Evolutionary conservation across 352 stramenopile species (phyloP).

Genomic region (Globisporangium perplexum): DNA sequence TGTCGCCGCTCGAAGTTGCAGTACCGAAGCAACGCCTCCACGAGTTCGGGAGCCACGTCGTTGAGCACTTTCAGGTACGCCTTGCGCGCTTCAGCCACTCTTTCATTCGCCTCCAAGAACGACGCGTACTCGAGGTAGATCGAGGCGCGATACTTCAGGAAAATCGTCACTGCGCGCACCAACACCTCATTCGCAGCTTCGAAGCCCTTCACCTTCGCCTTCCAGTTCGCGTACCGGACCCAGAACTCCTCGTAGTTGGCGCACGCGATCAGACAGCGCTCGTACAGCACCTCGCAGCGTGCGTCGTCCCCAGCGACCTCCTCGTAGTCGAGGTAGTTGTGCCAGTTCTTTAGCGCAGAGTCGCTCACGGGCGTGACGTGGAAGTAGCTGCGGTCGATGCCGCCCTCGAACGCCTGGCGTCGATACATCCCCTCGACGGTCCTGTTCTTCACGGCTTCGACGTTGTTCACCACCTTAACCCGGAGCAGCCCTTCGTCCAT

Average conservation of each 20-base stretch:
- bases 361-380: constrained; percentile 70
- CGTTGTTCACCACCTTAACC: constrained; percentile 77
- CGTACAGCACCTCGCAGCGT: constrained; percentile 65
- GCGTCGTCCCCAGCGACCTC: constrained; percentile 39
- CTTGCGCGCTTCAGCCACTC: constrained; percentile 40
- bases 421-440: constrained; percentile 54
- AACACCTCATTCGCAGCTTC: constrained; percentile 60
- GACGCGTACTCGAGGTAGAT: constrained; percentile 72
- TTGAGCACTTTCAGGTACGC: constrained; percentile 53
- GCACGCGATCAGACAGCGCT: constrained; percentile 76
- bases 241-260: constrained; percentile 83
- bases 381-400: constrained; percentile 78
- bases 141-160: constrained; percentile 64
- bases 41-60: constrained; percentile 50
- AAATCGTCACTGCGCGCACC: constrained; percentile 52
- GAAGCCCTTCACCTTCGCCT: constrained; percentile 46
- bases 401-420: constrained; percentile 66
- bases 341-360: constrained; percentile 71
- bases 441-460: constrained; percentile 70
- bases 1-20: constrained; percentile 72
- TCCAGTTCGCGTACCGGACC: constrained; percentile 66
- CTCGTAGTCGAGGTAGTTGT: constrained; percentile 77
- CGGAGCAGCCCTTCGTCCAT: constrained; percentile 78
- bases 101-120: constrained; percentile 60
- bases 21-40: constrained; percentile 53